Evolutionary conservation across 805 yeast genomes (phyloP).

Genomic region (Nakazawaea ambrosiae): DNA sequence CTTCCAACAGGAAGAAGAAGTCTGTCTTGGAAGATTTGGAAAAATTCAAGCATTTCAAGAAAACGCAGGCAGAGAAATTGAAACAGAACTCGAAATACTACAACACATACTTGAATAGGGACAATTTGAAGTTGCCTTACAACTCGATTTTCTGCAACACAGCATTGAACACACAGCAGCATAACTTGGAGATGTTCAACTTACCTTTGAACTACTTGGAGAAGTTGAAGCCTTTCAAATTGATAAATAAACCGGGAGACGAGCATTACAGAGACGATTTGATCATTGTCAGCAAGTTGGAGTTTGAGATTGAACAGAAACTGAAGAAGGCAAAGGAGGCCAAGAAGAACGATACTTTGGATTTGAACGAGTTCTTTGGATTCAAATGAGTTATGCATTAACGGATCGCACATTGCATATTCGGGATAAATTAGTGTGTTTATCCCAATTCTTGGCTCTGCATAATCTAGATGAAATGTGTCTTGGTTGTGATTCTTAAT

Average conservation of each 20-base stretch:
- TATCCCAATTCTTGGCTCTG: no score
- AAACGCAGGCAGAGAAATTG: constrained; percentile 1
- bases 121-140: constrained; percentile 17
- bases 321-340: constrained; percentile 16
- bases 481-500: no score
- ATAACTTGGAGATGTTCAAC: constrained; percentile 25
- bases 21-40: constrained; percentile 22
- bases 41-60: constrained; percentile 19
- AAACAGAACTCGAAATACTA: constrained; percentile 11
- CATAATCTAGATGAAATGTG: no score
- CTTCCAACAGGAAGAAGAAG: constrained; percentile 10
- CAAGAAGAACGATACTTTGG: constrained; percentile 3
- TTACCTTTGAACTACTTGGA: constrained; percentile 22
- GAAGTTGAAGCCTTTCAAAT: constrained; percentile 17
- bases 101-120: constrained; percentile 22
- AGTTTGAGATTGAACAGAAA: constrained; percentile 17
- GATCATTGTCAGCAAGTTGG: constrained; percentile 23
- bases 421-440: no score
- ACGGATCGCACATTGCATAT: no score
- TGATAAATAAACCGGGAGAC: constrained; percentile 21
- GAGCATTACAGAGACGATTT: constrained; percentile 25
- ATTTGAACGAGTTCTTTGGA: constrained; percentile 22
- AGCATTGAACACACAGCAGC: constrained; percentile 26
- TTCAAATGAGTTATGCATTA: constrained; percentile 18
- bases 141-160: constrained; percentile 24